phyloP scores from a whole-genome alignment of 441 rosid species.

The Manihot esculenta region DNA sequence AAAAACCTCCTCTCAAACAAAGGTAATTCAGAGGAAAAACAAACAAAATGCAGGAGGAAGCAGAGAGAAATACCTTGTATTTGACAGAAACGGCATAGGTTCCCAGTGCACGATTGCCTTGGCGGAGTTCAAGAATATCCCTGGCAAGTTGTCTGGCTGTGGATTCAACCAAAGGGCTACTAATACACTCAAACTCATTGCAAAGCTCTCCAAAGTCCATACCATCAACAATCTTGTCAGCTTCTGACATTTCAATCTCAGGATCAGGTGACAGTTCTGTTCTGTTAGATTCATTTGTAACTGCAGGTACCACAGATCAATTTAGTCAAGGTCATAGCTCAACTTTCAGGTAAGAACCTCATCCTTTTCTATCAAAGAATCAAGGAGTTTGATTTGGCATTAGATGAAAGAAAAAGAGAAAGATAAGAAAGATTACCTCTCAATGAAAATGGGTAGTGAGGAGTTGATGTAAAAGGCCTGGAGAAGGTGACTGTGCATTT shows the following conservation, averaged over 20 bases:
- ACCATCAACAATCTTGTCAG: slow-evolving; percentile 64
- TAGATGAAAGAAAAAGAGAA: background rate
- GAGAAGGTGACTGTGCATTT: slow-evolving; percentile 13
- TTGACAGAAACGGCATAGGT: slow-evolving; percentile 64
- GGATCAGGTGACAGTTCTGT: slow-evolving; percentile 37
- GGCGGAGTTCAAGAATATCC: slow-evolving; percentile 72
- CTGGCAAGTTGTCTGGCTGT: slow-evolving; percentile 79
- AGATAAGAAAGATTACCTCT: slow-evolving; percentile 35
- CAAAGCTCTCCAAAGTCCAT: slow-evolving; percentile 86
- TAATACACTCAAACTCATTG: slow-evolving; percentile 83
- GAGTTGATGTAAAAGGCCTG: slow-evolving; percentile 16
- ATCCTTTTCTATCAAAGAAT: no score
- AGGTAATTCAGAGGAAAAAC: background rate
- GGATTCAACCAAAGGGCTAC: slow-evolving; percentile 87
- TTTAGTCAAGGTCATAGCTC: background rate
- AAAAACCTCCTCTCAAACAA: no score
- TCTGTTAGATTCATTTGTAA: slow-evolving; percentile 43
- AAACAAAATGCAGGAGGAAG: background rate
- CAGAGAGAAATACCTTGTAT: slow-evolving; percentile 60
- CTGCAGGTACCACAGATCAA: slow-evolving; percentile 33
- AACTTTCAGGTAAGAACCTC: background rate
- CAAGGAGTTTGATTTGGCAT: no score
- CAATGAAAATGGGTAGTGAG: slow-evolving; percentile 21
- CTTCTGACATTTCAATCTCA: slow-evolving; percentile 41
- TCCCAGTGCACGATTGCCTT: slow-evolving; percentile 73